Base-by-base conservation (phyloP, 176 grass and related monocot genomes). In the Carex kokanica region DNA sequence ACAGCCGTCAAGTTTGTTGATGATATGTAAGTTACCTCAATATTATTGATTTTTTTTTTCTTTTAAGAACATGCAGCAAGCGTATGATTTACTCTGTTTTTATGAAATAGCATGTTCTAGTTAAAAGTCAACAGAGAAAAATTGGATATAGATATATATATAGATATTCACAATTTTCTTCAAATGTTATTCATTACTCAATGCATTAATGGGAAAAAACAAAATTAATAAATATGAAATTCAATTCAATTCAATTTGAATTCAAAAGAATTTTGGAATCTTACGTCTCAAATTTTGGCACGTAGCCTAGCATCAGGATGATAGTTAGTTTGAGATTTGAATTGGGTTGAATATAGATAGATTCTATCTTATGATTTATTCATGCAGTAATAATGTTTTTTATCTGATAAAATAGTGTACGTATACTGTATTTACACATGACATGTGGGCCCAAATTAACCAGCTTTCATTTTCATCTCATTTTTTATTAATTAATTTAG, bases 1-100 rank as follows among this genome's bases (percentile, higher is more conserved):
- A 85, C 93, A 71, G 93, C 96, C 86, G 91, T 99, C 89, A 99
- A 99, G 84, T 99, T 99, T 89, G 81, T 99, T 85, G 96, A 99
- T 69, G 96, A 99, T 88, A 93, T 99, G 96, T 99, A 85, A 77
- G 95, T 87, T 21, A n/a, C n/a, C n/a, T n/a, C n/a, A n/a, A n/a
- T n/a, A n/a, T n/a, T n/a, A 60, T 51, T 40, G 53, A 82, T 23
- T 45, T 49, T 16, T 49, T 25, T 53, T 74, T 27, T 53, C 23
- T 27, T 74, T 47, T 0, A 29, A 52, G 23, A 53, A 7, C 45
- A 23, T 16, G 71, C 14, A 27, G 1, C 13, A 53, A 27, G n/a
- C 10, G 5, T 52, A 74, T 74, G 51, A 74, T 74, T 74, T 25
- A 21, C 67, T 45, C 43, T 74, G 38, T 17, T n/a, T 66, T 41